These are phyloP conservation scores for Colletotrichum theobromicola DNA, from an alignment of 2,329 filamentous ascomycete genomes.

Conservation along the genomic window DNA sequence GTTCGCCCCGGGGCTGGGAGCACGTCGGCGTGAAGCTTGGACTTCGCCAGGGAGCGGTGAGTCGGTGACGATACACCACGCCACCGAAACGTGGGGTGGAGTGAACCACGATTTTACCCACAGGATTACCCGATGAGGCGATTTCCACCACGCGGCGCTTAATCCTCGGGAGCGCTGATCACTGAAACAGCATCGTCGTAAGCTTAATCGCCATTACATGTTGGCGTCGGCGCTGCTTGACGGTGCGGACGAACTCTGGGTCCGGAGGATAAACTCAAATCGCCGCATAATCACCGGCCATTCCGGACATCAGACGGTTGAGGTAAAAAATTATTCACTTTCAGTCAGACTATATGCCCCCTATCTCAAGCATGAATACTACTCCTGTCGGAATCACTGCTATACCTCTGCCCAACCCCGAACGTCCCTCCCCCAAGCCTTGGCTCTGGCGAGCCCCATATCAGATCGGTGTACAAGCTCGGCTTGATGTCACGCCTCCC, in stretches of 20 bases:
- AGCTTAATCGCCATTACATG: neutral
- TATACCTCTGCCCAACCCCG: neutral
- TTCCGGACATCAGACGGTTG: neutral
- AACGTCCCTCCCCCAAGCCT: neutral
- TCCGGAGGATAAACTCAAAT: neutral
- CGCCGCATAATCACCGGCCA: neutral
- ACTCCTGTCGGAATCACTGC: neutral
- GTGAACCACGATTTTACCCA: neutral
- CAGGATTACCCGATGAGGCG: neutral
- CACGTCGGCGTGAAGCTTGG: neutral
- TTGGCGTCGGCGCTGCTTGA: neutral
- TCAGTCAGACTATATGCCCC: neutral
- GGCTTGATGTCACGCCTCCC: constrained; percentile 26
- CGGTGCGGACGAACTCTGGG: neutral
- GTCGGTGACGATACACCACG: neutral
- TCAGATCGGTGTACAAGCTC: constrained; percentile 36
- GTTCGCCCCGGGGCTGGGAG: neutral
- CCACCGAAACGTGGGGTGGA: neutral
- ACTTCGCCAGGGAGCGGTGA: neutral
- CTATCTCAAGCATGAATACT: constrained; percentile 1
- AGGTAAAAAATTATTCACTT: neutral
- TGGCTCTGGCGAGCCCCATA: constrained; percentile 28
- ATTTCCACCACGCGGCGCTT: neutral
- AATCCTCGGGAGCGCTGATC: neutral
- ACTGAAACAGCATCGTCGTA: neutral